Evolutionary conservation across 805 yeast species (phyloP).

Genomic region (Sugiyamaella americana): DNA sequence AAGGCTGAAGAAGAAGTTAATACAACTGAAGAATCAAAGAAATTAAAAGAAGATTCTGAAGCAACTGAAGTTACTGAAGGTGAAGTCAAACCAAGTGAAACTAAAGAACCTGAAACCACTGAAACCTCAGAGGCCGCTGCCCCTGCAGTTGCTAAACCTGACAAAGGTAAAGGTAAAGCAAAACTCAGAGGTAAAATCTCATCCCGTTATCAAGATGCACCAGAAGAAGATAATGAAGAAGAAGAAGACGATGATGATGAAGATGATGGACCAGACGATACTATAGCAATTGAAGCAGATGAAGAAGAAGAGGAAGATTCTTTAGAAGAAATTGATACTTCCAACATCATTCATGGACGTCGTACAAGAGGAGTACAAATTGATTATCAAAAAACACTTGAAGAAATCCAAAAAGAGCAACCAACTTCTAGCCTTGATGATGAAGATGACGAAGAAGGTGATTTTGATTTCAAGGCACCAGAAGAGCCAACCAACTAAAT

Average conservation of each 20-base stretch:
- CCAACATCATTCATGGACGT: constrained; percentile 73
- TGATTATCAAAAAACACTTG: constrained; percentile 78
- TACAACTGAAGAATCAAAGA: constrained; percentile 5
- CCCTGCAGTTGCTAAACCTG: constrained; percentile 9
- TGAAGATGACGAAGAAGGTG: constrained; percentile 42
- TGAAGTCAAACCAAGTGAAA: constrained; percentile 7
- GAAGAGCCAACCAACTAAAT: constrained; percentile 4
- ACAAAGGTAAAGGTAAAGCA: constrained; percentile 20
- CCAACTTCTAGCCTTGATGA: constrained; percentile 41
- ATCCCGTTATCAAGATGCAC: constrained; percentile 45
- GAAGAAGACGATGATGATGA: constrained; percentile 31
- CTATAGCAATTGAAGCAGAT: constrained; percentile 36
- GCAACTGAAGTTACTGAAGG: constrained; percentile 7
- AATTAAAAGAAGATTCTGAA: not conserved
- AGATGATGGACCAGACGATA: constrained; percentile 42
- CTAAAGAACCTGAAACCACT: constrained; percentile 13
- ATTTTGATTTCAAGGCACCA: constrained; percentile 46
- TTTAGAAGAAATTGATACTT: constrained; percentile 67
- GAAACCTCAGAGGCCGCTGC: constrained; percentile 7
- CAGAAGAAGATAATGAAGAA: constrained; percentile 44
- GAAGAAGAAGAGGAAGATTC: constrained; percentile 72
- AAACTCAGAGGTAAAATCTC: constrained; percentile 23
- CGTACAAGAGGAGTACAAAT: constrained; percentile 88
- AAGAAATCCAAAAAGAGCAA: constrained; percentile 51
- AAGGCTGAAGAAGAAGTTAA: constrained; percentile 20